Evolutionary conservation across 2,329 filamentous ascomycete species (phyloP), one percentile per base, ranked within the genome.

Genomic region (Elsinoe australis): DNA sequence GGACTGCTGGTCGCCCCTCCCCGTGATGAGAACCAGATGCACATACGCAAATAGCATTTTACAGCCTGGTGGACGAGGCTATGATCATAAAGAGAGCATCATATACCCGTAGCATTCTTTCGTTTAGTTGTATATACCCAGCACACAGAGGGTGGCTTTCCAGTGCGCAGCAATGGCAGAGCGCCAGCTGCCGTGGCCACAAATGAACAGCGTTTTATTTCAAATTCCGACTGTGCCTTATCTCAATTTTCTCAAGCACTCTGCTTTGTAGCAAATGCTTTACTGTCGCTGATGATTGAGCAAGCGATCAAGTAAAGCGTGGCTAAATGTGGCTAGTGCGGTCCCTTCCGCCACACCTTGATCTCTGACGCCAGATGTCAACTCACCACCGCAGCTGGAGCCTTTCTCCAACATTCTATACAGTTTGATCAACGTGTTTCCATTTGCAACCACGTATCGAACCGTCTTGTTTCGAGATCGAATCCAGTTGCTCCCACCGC

Each of bases 1-100:
- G 4, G 38, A 34, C 47, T 51, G 50, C 52, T 54, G 52, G 52
- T 54, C 52, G 52, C 50, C 48, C 18, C 31, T 50, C 31, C 12
- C 32, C 14, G 32, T 29, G 14, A 45, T 36, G 32, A 48, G 49
- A 51, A 50, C 50, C 41, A 33, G 34, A 26, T 50, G 48, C 39
- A 36, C 38, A 41, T 42, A 28, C 14, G 12, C 21, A 24, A 21
- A 33, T 15, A 46, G 31, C 34, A 49, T 50, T 6, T 33, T 29
- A 14, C 14, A 44, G 26, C 39, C 39, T 7, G 28, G 5, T 28
- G 18, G 26, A n/a, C 26, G 12, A 29, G 39, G 39, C 39, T 44
- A 44, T 26, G 39, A 29, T 21, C 21, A 39, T 39, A 8, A 39
- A 14, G 35, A 19, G 21, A 29, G 35, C 35, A 39, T 39, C 21